Base-by-base conservation (phyloP, 108 stramenopile genomes). In the Pseudonitzschia pungens region DNA sequence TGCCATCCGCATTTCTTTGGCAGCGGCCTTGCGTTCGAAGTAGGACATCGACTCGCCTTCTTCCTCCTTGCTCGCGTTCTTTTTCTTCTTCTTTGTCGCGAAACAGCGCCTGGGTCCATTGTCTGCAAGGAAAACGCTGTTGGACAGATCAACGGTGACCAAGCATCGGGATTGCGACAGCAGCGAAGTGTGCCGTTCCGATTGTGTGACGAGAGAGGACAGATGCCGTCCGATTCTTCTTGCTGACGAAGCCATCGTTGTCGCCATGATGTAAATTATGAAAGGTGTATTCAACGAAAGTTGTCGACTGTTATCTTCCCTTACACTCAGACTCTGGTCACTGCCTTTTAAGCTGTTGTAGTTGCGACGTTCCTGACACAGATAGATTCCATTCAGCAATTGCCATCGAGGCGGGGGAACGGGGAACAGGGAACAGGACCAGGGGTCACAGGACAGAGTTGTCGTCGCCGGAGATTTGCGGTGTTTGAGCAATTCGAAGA, bases 1-100 rank as follows among this genome's bases (percentile, higher is more conserved):
- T 33, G 86, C 74, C 2, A 70, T 74, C 14, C 93, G 88, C 15
- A 53, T 52, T 64, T 88, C 51, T 71, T 94, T 94, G n/a, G 54
- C 69, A 20, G 81, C 84, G 31, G 68, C 81, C 76, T 81, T 85
- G 40, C 78, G 78, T 64, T 79, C 78, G 32, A 73, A 73, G 51
- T 79, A 79, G 66, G 66, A 67, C 43, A 48, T 4, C 0, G 60
- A 31, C 4, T 26, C n/a, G 33, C 14, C 26, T 4, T n/a, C 32
- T 18, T 62, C 60, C 2, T 33, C 33, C 29, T 28, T 58, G n/a
- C 29, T 26, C 12, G 57, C 57, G 29, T 58, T 58, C 3, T 58
- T 58, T 33, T 33, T 33, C 60, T 62, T 62, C 4, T 62, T 62
- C 20, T 62, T 62, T 40, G 60, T 62, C 4, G 60, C 60, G 18